A percentile compares a stretch with the other conserved stretches of the same genome.
These are phyloP conservation scores for Gautieria morchelliformis DNA, from an alignment of 768 basidiomycete species.

Conservation along the genomic window DNA sequence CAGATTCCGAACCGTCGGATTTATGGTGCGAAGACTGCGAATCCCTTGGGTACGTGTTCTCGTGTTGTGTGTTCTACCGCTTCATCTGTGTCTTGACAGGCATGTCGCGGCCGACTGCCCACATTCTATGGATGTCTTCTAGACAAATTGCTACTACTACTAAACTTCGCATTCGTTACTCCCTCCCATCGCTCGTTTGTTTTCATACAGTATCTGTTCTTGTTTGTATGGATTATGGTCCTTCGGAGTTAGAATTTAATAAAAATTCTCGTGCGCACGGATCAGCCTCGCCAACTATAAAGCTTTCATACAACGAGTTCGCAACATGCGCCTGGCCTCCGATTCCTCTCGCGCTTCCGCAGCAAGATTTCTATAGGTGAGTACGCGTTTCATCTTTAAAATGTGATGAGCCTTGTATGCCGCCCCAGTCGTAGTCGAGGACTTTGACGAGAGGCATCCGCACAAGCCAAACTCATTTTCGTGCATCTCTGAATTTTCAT, in stretches of 20 bases:
- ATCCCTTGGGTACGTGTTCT: conserved; percentile 37
- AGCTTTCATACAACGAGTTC: background rate
- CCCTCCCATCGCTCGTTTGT: background rate
- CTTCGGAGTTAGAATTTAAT: background rate
- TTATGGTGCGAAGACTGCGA: conserved; percentile 81
- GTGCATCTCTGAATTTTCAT: conserved; percentile 48
- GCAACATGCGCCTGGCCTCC: no score
- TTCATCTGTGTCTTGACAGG: background rate
- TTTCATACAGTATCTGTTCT: background rate
- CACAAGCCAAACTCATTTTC: conserved; percentile 44
- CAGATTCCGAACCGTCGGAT: conserved; percentile 20
- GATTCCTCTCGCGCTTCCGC: background rate
- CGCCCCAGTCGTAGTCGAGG: conserved; percentile 64
- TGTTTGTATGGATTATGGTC: background rate
- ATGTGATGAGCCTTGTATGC: conserved; percentile 55
- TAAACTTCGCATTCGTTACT: background rate
- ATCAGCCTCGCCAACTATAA: background rate
- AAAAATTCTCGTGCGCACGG: conserved; percentile 2
- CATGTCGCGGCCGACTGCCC: conserved; percentile 74
- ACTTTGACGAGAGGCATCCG: conserved; percentile 60
- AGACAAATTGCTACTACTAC: conserved; percentile 2
- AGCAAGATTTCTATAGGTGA: conserved; percentile 16
- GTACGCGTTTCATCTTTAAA: conserved; percentile 14
- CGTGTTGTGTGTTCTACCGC: background rate
- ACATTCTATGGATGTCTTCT: conserved; percentile 83